Conservation (phyloP, 2,329 filamentous ascomycete genomes). For the Aspergillus japonicus region DNA sequence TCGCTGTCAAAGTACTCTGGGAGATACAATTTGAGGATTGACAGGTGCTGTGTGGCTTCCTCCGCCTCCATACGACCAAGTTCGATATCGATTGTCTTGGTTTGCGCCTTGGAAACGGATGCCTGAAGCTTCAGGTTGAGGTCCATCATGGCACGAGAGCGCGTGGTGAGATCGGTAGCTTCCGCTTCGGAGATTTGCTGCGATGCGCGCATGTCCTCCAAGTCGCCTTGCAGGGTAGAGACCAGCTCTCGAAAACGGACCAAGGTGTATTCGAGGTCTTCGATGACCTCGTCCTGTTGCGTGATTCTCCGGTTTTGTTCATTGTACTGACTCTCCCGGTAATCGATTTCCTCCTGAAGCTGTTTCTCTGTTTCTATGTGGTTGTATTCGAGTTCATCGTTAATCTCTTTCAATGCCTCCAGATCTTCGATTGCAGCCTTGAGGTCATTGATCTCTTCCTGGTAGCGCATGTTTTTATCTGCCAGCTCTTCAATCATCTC, state of each 20-base stretch:
- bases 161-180: constrained; percentile 82
- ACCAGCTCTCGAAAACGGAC: constrained; percentile 87
- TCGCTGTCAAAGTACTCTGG: constrained; percentile 80
- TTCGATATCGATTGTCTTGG: constrained; percentile 91
- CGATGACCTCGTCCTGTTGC: constrained; percentile 75
- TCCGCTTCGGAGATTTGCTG: constrained; percentile 91
- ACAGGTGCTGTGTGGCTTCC: constrained; percentile 82
- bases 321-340: constrained; percentile 78
- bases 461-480: constrained; percentile 79
- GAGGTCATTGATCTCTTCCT: constrained; percentile 79
- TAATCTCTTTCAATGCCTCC: constrained; percentile 85
- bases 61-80: constrained; percentile 82
- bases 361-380: constrained; percentile 92
- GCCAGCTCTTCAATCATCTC: constrained; percentile 92
- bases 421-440: constrained; percentile 80
- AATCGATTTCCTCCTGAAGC: constrained; percentile 88
- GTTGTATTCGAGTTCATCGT: constrained; percentile 90
- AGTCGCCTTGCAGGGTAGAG: constrained; percentile 75
- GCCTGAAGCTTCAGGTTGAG: constrained; percentile 91
- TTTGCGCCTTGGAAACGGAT: constrained; percentile 85
- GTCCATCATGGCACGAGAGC: constrained; percentile 93
- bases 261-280: constrained; percentile 88
- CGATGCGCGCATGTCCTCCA: constrained; percentile 89
- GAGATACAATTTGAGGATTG: constrained; percentile 84
- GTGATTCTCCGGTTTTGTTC: constrained; percentile 72